Base-by-base conservation (phyloP, 2,329 filamentous ascomycete genomes). In the Rasamsonia emersonii region DNA sequence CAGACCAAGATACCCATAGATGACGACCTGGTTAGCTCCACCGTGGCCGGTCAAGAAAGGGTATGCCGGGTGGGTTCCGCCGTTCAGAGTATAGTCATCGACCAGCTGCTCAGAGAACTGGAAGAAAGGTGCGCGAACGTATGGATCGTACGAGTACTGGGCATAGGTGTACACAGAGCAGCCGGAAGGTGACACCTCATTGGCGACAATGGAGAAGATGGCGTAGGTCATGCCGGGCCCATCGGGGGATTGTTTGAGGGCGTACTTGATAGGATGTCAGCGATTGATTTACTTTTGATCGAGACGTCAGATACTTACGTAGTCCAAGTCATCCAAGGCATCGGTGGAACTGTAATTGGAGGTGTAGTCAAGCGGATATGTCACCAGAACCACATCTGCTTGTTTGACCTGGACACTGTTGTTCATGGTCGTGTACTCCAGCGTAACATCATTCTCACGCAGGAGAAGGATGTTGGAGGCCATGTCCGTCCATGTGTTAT, bases 191-290 rank as follows among this genome's bases (percentile, higher is more conserved):
- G 75, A 77, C 8, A 82, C 64, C 28, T 74, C 66, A 35, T 77
- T 80, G 9, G 79, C 77, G 18, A 77, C 73, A 28, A 82, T 72
- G 28, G 74, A 73, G 53, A 81, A 82, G 7, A 80, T 74, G 7
- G 75, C 75, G 53, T 79, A 84, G 2, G 79, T 83, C 79, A 84
- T 84, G 3, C 73, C 79, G 1, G 79, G 79, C 0, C 79, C 79
- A 42, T 81, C 69, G 1, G 70, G 59, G 1, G 77, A 79, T 53
- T 83, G 79, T 33, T 76, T 78, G 26, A 73, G 73, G 4, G 79
- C 77, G 45, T 83, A 82, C 63, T 69, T 37, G 7, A 16, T 28
- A 20, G 13, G n/a, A 23, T 16, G 15, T 40, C 25, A 40, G 36
- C 28, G 7, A 15, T 18, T 14, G 6, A 23, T 21, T n/a, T 23